A percentile compares a stretch with the other conserved stretches of the same genome.
These are phyloP conservation scores for Kodamaea laetipori DNA, from an alignment of 805 yeast genomes.

Conservation along the genomic window DNA sequence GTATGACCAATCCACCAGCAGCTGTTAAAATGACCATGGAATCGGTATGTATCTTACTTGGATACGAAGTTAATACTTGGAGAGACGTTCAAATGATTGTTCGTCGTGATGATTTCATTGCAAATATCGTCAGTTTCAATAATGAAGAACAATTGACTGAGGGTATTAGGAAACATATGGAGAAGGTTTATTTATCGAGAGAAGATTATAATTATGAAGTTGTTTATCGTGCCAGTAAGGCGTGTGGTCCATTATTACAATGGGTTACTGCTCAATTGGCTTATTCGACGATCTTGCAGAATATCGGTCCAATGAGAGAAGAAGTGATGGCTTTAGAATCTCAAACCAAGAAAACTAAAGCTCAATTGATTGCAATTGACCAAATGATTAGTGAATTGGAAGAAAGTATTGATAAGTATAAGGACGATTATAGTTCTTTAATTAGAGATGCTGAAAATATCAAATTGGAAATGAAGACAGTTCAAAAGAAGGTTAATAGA, in stretches of 20 bases:
- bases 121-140: conserved; percentile 76
- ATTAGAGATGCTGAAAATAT: conserved; percentile 79
- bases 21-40: conserved; percentile 84
- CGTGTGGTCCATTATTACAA: conserved; percentile 86
- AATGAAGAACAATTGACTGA: conserved; percentile 58
- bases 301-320: conserved; percentile 68
- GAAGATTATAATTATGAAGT: conserved; percentile 69
- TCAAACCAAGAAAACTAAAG: conserved; percentile 61
- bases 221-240: conserved; percentile 88
- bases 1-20: conserved; percentile 89
- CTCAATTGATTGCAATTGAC: conserved; percentile 72
- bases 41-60: conserved; percentile 82
- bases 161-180: conserved; percentile 58
- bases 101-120: conserved; percentile 83
- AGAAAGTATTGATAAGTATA: conserved; percentile 65
- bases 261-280: conserved; percentile 91
- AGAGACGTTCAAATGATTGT: conserved; percentile 79
- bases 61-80: conserved; percentile 70
- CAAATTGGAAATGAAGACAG: conserved; percentile 66
- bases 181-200: conserved; percentile 57
- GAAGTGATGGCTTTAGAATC: conserved; percentile 65
- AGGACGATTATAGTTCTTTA: conserved; percentile 66
- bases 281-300: conserved; percentile 70
- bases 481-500: conserved; percentile 60
- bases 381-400: conserved; percentile 80